Conservation (phyloP, 2,329 filamentous ascomycete species). For the Xenoacremonium recifei region DNA sequence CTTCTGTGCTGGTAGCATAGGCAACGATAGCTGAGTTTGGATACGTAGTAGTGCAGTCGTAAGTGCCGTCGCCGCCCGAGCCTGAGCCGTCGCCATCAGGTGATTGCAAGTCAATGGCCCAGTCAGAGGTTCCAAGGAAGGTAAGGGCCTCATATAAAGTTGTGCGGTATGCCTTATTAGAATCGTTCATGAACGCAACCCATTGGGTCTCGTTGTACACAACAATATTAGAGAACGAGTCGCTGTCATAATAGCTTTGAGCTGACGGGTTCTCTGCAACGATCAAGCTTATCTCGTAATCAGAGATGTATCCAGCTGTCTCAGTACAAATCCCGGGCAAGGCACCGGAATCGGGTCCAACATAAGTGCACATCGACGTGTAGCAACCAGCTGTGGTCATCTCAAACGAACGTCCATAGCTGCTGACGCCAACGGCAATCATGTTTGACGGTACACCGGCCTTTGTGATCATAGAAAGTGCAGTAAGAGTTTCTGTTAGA, state of each 20-base stretch:
- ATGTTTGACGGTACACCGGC: constrained; percentile 10
- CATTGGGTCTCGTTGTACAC: constrained; percentile 15
- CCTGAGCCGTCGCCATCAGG: neutral
- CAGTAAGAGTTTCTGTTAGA: neutral
- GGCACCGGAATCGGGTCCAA: constrained; percentile 12
- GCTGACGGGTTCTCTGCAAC: constrained; percentile 10
- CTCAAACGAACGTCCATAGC: constrained; percentile 27
- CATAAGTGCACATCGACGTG: constrained; percentile 14
- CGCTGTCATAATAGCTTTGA: constrained; percentile 7
- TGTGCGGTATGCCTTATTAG: neutral
- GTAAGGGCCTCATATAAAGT: constrained; percentile 1
- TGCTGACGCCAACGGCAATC: constrained; percentile 11
- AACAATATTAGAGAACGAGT: constrained; percentile 14
- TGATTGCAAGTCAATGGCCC: constrained; percentile 7
- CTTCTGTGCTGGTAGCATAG: neutral
- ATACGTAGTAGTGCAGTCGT: neutral
- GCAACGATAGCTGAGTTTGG: neutral
- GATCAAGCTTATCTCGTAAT: constrained; percentile 22
- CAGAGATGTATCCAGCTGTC: constrained; percentile 23
- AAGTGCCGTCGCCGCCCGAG: neutral
- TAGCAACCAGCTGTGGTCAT: constrained; percentile 23
- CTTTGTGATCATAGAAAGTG: constrained; percentile 13
- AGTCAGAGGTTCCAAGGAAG: constrained; percentile 7
- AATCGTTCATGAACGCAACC: constrained; percentile 3
- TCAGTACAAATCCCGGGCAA: constrained; percentile 24